Conservation (phyloP, 75 land plant species). For the Cryptomeria japonica region DNA sequence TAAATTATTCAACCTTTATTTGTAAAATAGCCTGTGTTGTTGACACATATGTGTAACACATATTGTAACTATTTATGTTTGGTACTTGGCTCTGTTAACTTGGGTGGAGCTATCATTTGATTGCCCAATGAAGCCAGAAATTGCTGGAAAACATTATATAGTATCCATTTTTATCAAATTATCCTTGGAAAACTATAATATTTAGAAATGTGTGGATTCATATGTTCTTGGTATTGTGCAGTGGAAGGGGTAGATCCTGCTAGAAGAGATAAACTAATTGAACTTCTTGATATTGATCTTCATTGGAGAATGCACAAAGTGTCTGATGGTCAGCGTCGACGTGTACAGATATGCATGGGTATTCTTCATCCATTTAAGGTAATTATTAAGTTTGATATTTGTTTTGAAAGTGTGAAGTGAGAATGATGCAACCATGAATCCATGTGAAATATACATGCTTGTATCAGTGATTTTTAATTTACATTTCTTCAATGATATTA, state of each 20-base stretch:
- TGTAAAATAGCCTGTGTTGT: background rate
- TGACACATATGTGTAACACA: background rate
- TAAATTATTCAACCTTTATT: background rate
- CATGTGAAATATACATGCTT: background rate
- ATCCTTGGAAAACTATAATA: background rate
- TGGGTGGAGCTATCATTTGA: background rate
- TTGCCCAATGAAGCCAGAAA: background rate
- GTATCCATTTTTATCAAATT: background rate
- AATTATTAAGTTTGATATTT: background rate
- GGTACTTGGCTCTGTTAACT: background rate
- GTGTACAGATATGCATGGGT: constrained; percentile 98
- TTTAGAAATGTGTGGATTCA: background rate
- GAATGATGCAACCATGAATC: background rate
- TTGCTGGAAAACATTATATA: background rate
- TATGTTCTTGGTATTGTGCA: constrained; percentile 19
- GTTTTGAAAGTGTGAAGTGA: background rate
- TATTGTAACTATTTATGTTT: background rate
- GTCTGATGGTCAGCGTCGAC: constrained; percentile 94
- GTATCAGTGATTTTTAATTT: background rate
- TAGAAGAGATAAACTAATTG: constrained; percentile 82
- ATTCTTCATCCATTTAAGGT: constrained; percentile 95
- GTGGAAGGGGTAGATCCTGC: constrained; percentile 90
- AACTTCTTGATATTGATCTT: constrained; percentile 88
- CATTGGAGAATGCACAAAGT: constrained; percentile 99
- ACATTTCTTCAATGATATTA: background rate